Conservation (phyloP, 1,284 basidiomycete species). For the Athelia psychrophila region DNA sequence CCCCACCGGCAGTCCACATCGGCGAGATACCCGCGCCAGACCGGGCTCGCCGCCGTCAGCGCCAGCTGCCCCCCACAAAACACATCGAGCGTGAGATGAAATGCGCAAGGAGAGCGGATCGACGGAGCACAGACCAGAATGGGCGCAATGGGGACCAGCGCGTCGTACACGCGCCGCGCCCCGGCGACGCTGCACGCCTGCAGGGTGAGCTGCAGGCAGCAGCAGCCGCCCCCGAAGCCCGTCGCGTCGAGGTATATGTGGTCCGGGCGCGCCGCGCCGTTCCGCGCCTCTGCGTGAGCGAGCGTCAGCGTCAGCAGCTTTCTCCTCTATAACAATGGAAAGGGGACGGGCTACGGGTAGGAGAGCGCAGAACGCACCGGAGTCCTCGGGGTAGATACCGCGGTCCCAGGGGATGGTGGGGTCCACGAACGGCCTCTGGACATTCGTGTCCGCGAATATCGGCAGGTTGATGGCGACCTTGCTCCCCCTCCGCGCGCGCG, state of each 20-base stretch:
- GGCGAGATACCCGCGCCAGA: slow-evolving; percentile 92
- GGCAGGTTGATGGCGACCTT: slow-evolving; percentile 98
- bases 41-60: slow-evolving; percentile 89
- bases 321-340: not conserved
- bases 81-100: no score
- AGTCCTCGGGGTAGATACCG: slow-evolving; percentile 76
- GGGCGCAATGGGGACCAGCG: not conserved
- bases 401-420: slow-evolving; percentile 88
- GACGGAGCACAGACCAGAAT: not conserved
- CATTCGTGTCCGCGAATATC: slow-evolving; percentile 86
- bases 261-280: slow-evolving; percentile 82
- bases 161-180: slow-evolving; percentile 4
- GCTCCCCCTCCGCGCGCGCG: slow-evolving; percentile 84
- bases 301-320: slow-evolving; percentile 7
- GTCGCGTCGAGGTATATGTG: slow-evolving; percentile 99
- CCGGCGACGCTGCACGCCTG: slow-evolving; percentile 86
- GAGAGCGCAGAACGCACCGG: slow-evolving; percentile 48
- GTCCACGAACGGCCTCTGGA: slow-evolving; percentile 88
- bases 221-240: slow-evolving; percentile 99
- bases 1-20: slow-evolving; percentile 99
- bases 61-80: no score
- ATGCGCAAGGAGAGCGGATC: no score
- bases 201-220: slow-evolving; percentile 97
- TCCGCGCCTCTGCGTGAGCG: slow-evolving; percentile 68
- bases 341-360: no score